A percentile compares a stretch with the other conserved stretches of the same genome.
phyloP scores from a whole-genome alignment of 495 filamentous ascomycete species.

The Beverwykella pulmonaria region DNA sequence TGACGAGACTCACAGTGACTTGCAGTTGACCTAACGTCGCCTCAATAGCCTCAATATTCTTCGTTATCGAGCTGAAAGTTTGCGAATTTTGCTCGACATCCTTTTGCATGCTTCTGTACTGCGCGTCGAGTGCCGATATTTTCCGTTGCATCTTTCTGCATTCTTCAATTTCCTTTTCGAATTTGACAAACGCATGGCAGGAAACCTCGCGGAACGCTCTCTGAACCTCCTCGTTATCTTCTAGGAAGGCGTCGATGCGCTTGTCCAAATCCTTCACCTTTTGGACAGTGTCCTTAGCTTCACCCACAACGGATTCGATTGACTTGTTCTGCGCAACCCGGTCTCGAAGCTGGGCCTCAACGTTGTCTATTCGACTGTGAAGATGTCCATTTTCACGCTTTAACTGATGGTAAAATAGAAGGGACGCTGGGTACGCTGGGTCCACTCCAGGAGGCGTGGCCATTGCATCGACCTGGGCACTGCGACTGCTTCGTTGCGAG shows the following conservation, averaged over 20 bases:
- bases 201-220: too few relatives aligned
- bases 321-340: constrained; percentile 10
- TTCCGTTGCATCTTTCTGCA: constrained; percentile 6
- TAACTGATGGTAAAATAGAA: constrained; percentile 46
- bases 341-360: constrained; percentile 30
- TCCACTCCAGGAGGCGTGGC: background rate
- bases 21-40: constrained; percentile 1
- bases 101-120: background rate
- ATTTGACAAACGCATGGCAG: background rate
- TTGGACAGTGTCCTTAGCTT: background rate
- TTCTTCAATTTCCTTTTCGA: background rate
- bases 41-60: constrained; percentile 12
- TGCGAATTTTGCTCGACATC: background rate
- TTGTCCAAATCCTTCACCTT: background rate
- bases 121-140: constrained; percentile 4
- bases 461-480: background rate
- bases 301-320: constrained; percentile 1
- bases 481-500: background rate
- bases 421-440: constrained; percentile 37
- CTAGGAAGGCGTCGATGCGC: constrained; percentile 8
- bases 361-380: constrained; percentile 39
- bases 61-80: background rate
- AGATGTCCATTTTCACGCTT: constrained; percentile 43
- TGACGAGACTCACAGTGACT: background rate
- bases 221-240: background rate